These are phyloP conservation scores for Gnaphalium uliginosum DNA, from an alignment of 129 eudicot species.

Conservation along the genomic window DNA sequence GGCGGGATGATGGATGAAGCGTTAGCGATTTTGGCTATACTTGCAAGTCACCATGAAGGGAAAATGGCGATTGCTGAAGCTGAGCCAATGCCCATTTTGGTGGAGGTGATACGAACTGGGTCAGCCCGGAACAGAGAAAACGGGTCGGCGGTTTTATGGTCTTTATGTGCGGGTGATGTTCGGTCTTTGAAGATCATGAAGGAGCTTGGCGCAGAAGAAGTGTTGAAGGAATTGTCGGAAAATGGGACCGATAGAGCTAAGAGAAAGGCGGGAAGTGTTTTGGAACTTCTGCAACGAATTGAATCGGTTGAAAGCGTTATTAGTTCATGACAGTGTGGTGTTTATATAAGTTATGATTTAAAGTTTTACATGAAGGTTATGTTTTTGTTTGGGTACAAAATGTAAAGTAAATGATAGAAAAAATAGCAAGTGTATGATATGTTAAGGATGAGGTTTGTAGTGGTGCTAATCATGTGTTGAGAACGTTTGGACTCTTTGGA, in stretches of 20 bases:
- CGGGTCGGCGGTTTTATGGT: constrained; percentile 83
- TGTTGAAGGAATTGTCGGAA: constrained; percentile 69
- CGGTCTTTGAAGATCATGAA: constrained; percentile 48
- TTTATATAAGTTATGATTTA: background rate
- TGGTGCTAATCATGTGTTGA: background rate
- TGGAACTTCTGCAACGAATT: constrained; percentile 37
- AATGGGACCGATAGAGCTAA: constrained; percentile 94
- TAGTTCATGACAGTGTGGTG: background rate
- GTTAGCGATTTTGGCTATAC: constrained; percentile 75
- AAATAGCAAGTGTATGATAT: background rate
- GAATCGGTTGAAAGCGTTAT: background rate
- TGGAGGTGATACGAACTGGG: constrained; percentile 83
- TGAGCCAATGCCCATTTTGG: constrained; percentile 62
- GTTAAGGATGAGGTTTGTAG: background rate
- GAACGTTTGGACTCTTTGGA: background rate
- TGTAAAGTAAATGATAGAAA: background rate
- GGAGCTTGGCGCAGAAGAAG: constrained; percentile 84
- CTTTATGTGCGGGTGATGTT: constrained; percentile 77
- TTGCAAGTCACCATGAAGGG: constrained; percentile 91
- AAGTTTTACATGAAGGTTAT: constrained; percentile 8
- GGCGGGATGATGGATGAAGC: constrained; percentile 97
- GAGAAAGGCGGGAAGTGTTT: constrained; percentile 76
- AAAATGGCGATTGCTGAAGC: constrained; percentile 71
- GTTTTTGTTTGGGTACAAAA: background rate
- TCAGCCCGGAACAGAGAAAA: constrained; percentile 90